Evolutionary conservation across 306 rosid species (phyloP).

Genomic region (Acacia crassicarpa): DNA sequence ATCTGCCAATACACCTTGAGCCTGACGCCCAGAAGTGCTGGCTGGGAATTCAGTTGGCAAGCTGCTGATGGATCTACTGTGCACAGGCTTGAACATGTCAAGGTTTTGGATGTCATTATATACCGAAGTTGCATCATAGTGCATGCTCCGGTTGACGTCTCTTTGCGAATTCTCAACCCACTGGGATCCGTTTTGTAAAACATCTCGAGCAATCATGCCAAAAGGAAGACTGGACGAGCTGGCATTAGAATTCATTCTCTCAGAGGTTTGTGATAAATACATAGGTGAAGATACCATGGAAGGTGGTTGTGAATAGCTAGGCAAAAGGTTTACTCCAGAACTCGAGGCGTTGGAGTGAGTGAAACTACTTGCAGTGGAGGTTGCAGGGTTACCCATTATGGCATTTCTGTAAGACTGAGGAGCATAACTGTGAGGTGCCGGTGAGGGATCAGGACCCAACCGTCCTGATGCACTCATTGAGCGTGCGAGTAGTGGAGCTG

Average conservation of each 20-base stretch:
- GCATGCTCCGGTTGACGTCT: conserved; percentile 57
- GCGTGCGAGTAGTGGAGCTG: conserved; percentile 76
- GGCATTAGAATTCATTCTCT: conserved; percentile 53
- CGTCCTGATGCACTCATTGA: conserved; percentile 88
- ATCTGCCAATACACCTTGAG: conserved; percentile 71
- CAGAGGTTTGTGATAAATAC: conserved; percentile 60
- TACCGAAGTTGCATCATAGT: conserved; percentile 49
- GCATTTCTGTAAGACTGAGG: conserved; percentile 97
- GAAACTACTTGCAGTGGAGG: conserved; percentile 53
- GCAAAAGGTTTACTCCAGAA: conserved; percentile 57
- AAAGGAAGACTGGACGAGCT: conserved; percentile 58
- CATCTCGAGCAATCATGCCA: conserved; percentile 55
- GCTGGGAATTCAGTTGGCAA: conserved; percentile 51
- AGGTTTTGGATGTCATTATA: conserved; percentile 55
- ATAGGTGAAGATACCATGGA: conserved; percentile 68
- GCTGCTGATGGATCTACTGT: conserved; percentile 51
- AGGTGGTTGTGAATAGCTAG: conserved; percentile 61
- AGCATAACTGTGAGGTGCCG: conserved; percentile 70
- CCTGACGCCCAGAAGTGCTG: conserved; percentile 67
- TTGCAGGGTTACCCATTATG: conserved; percentile 69
- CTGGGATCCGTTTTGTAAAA: conserved; percentile 57
- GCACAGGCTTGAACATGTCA: conserved; percentile 54
- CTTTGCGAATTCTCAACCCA: conserved; percentile 74
- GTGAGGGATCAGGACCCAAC: conserved; percentile 86
- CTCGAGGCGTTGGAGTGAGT: conserved; percentile 54